Conservation (phyloP, 305 asterid genomes). For the Fraxinus albicans region DNA sequence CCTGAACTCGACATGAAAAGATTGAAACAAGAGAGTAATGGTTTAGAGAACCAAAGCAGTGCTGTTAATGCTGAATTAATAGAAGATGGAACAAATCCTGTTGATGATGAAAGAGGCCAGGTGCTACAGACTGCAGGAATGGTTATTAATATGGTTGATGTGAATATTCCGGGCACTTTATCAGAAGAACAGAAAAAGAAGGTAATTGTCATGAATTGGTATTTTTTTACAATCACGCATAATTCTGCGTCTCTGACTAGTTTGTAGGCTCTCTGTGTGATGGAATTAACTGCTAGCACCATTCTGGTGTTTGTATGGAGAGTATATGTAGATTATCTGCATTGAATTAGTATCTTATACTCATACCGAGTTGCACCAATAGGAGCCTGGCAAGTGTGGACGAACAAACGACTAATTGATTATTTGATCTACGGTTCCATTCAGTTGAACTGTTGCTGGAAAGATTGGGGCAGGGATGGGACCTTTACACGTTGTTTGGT, state of each 20-base stretch:
- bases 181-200: conserved; percentile 78
- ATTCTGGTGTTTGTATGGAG: not conserved
- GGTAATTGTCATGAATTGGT: conserved; percentile 44
- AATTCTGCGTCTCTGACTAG: conserved; percentile 4
- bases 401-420: conserved; percentile 10
- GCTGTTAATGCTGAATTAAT: conserved; percentile 37
- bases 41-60: conserved; percentile 32
- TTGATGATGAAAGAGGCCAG: conserved; percentile 63
- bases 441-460: not conserved
- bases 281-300: not conserved
- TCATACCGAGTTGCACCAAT: conserved; percentile 3
- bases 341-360: not conserved
- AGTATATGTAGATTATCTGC: conserved; percentile 1
- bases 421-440: not conserved
- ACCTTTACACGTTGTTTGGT: not conserved
- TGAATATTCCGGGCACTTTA: conserved; percentile 67
- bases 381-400: not conserved
- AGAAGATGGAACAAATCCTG: conserved; percentile 36
- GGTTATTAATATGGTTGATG: conserved; percentile 82
- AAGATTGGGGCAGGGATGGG: not conserved
- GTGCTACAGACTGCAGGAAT: conserved; percentile 69
- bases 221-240: conserved; percentile 11
- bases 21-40: conserved; percentile 31
- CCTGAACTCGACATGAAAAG: conserved; percentile 23
- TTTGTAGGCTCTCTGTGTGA: not conserved